Evolutionary conservation across 2,329 filamentous ascomycete genomes (phyloP).

Genomic region (Alternaria sp.): DNA sequence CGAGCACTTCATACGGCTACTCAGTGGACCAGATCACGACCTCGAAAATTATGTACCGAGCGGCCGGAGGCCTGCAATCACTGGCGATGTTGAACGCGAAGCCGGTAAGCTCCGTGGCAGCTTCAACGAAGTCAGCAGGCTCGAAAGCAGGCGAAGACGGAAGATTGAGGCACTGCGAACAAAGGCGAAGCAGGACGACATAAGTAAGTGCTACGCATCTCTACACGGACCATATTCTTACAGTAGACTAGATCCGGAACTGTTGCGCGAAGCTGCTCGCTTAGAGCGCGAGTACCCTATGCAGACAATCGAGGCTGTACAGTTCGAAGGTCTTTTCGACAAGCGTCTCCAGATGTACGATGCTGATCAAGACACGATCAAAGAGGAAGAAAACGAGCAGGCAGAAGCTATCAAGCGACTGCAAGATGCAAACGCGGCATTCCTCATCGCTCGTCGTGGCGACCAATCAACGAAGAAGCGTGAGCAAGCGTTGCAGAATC

Average conservation of each 20-base stretch:
- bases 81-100: constrained; percentile 80
- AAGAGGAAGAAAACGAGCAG: constrained; percentile 78
- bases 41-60: constrained; percentile 90
- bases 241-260: constrained; percentile 67
- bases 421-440: constrained; percentile 78
- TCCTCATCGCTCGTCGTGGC: constrained; percentile 74
- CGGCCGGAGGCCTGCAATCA: constrained; percentile 79
- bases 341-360: constrained; percentile 83
- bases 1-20: constrained; percentile 75
- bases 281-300: constrained; percentile 87
- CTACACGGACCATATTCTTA: constrained; percentile 33
- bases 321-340: constrained; percentile 93
- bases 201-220: constrained; percentile 62
- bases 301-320: constrained; percentile 82
- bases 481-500: constrained; percentile 82
- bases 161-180: constrained; percentile 81
- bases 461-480: constrained; percentile 75
- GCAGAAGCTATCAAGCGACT: constrained; percentile 73
- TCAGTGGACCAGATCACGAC: constrained; percentile 80
- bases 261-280: constrained; percentile 82
- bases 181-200: constrained; percentile 85
- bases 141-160: constrained; percentile 81
- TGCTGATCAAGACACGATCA: constrained; percentile 73
- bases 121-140: constrained; percentile 82
- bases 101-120: constrained; percentile 78